phyloP scores from a whole-genome alignment of 78 protist species.

The Dictyostelium capitatum region DNA sequence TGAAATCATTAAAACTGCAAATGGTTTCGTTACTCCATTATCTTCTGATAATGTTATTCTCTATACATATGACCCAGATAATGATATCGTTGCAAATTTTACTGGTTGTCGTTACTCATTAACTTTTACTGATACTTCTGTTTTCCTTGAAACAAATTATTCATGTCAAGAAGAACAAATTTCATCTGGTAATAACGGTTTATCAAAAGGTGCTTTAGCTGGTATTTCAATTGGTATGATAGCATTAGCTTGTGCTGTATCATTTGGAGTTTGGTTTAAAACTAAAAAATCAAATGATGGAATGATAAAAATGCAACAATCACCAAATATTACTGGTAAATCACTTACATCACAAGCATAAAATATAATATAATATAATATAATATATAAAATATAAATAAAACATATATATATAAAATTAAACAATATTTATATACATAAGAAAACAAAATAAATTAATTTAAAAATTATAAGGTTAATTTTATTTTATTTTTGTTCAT shows the following conservation, averaged over 20 bases:
- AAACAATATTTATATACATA: no score
- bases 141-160: not conserved
- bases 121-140: not conserved
- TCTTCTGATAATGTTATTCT: not conserved
- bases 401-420: no score
- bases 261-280: constrained; percentile 1
- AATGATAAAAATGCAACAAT: no score
- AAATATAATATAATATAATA: no score
- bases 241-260: not conserved
- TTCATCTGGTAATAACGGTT: not conserved
- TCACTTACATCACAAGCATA: no score
- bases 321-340: no score
- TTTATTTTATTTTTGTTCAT: no score
- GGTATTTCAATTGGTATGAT: constrained; percentile 12
- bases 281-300: not conserved
- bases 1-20: not conserved
- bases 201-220: not conserved
- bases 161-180: not conserved
- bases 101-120: not conserved
- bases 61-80: constrained; percentile 4
- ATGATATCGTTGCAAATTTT: not conserved
- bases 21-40: constrained; percentile 7
- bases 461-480: no score
- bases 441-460: no score
- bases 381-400: no score